A percentile compares a stretch with the other conserved stretches of the same genome.
Evolutionary conservation across 2,329 filamentous ascomycete genomes (phyloP).

Genomic region (Annulohypoxylon truncatum): DNA sequence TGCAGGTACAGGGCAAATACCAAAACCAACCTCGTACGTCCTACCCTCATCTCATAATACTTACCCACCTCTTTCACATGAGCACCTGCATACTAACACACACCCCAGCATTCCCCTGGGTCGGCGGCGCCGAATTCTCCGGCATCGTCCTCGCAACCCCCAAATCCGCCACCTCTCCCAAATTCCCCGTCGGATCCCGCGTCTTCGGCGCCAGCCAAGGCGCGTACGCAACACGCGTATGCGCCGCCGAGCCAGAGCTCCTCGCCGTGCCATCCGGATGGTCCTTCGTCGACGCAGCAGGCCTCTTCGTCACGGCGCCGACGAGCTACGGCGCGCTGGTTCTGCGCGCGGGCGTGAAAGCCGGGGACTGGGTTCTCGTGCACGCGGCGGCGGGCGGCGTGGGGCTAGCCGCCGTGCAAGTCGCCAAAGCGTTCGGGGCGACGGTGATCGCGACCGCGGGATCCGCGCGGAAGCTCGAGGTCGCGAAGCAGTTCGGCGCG

Average conservation of each 20-base stretch:
- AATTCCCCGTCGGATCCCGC: conserved; percentile 80
- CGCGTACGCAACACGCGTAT: conserved; percentile 82
- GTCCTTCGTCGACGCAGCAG: conserved; percentile 86
- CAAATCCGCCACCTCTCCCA: conserved; percentile 58
- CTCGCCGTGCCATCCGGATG: conserved; percentile 82
- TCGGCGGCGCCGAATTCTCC: conserved; percentile 87
- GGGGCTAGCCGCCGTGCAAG: conserved; percentile 89
- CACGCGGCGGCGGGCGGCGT: conserved; percentile 95
- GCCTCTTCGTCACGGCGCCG: conserved; percentile 90
- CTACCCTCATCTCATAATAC: neutral
- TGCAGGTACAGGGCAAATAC: conserved; percentile 96
- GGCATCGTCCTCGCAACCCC: conserved; percentile 79
- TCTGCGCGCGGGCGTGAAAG: conserved; percentile 78
- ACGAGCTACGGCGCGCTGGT: conserved; percentile 90
- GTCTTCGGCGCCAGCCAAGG: conserved; percentile 92
- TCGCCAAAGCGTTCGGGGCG: conserved; percentile 91
- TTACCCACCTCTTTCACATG: neutral
- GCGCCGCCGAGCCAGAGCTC: conserved; percentile 73
- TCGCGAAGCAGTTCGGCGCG: conserved; percentile 84
- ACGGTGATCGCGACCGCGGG: conserved; percentile 94
- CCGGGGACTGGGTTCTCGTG: conserved; percentile 87
- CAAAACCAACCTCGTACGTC: conserved; percentile 81
- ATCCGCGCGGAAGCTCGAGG: conserved; percentile 79
- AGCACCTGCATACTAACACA: conserved; percentile 1
- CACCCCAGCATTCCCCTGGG: conserved; percentile 78